Evolutionary conservation across 208 protist genomes (phyloP).

Genomic region (Leishmania braziliensis): DNA sequence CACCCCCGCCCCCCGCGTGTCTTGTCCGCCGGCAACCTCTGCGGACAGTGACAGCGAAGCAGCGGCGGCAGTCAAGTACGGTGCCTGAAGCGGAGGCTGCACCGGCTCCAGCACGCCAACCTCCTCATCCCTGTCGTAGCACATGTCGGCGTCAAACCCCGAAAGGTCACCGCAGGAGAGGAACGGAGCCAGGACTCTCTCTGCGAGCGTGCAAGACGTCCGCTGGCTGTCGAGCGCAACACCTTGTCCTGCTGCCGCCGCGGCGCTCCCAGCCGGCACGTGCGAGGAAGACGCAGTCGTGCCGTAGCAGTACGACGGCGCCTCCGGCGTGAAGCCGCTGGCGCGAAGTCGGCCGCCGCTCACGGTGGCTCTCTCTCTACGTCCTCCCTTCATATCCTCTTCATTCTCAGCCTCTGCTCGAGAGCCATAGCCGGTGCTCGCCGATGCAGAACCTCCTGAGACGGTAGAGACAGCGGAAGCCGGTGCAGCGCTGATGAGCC

Average conservation of each 20-base stretch:
- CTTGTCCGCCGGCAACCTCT: background rate
- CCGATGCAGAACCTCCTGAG: background rate
- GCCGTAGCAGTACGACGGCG: conserved; percentile 12
- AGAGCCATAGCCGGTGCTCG: background rate
- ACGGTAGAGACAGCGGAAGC: background rate
- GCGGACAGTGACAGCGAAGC: background rate
- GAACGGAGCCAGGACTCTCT: conserved; percentile 92
- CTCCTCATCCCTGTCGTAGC: conserved; percentile 57
- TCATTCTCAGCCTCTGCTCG: background rate
- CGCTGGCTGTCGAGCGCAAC: background rate
- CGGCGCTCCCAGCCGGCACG: background rate
- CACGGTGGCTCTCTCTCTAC: background rate
- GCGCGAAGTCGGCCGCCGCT: background rate
- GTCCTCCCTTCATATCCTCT: background rate
- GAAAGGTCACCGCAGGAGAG: conserved; percentile 97
- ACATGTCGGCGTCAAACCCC: conserved; percentile 94
- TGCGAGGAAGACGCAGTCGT: background rate
- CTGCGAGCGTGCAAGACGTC: conserved; percentile 4
- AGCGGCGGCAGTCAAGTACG: conserved; percentile 50
- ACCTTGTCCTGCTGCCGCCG: background rate
- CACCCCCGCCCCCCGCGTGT: background rate
- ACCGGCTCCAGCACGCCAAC: conserved; percentile 57
- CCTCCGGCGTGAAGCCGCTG: conserved; percentile 19
- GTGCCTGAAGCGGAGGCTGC: conserved; percentile 76
- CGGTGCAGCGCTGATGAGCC: conserved; percentile 33